Base-by-base conservation (phyloP, 257 asterid genomes). In the Sherardia arvensis region DNA sequence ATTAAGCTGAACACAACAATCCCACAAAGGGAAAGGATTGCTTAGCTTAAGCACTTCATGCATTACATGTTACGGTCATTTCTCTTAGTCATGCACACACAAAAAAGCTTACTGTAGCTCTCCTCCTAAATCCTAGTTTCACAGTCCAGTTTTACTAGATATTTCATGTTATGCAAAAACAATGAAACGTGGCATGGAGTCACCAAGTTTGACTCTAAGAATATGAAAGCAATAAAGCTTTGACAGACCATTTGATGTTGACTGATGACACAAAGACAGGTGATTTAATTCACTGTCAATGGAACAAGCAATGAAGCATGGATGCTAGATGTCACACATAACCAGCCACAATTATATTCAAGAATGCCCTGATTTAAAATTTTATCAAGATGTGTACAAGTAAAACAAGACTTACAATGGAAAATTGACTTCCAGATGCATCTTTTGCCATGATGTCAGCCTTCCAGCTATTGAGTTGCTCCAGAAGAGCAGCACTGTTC, bases 391-490 rank as follows among this genome's bases (percentile, higher is more conserved):
- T 15, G 49, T 15, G 20, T 43, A 43, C 51, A 43, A 3, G 51
- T 43, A 43, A 43, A 43, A 43, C 21, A n/a, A 23, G 63, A 81
- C 96, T 88, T 86, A 88, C 93, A 53, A 82, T 61, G 64, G 86
- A 78, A 45, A 69, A 72, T 71, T 84, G 90, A 60, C 62, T 81
- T 66, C 86, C 95, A 72, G 93, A 81, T 79, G 74, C 80, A 65
- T 89, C 96, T 71, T 66, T 81, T 56, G 93, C 85, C 67, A 81
- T 73, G 74, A 83, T 66, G 49, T 73, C 73, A 53, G 84, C 77
- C 61, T 78, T 85, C 95, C 93, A 89, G 21, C 60, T 80, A 67
- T 67, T 75, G 57, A 83, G 78, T 83, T 83, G 86, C 71, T 89
- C 93, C 80, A 83, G 33, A 61, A 89, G 75, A 43, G 79, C 40